Percentiles rank a stretch among this genome's conserved stretches.
Conservation (phyloP, 2,329 filamentous ascomycete genomes). For the Mycogone perniciosa region DNA sequence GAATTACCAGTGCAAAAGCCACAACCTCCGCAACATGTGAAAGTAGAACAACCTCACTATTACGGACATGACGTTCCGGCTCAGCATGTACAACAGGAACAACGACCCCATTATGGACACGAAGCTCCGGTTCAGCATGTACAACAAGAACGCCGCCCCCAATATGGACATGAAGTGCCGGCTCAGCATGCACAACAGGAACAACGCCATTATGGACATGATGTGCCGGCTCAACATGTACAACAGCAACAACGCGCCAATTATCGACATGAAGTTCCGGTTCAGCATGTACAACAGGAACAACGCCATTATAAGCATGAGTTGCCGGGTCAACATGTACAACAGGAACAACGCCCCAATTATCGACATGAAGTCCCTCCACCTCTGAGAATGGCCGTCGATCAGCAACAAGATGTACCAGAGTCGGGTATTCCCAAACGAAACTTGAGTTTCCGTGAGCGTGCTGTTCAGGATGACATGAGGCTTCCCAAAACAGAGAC, state of each 20-base stretch:
- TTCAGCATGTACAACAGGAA: not conserved
- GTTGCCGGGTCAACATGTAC: constrained; percentile 10
- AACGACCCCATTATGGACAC: not conserved
- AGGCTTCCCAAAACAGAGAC: constrained; percentile 26
- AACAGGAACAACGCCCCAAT: constrained; percentile 1
- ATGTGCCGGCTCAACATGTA: constrained; percentile 15
- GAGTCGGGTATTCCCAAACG: constrained; percentile 40
- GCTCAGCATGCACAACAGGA: not conserved
- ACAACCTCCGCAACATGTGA: constrained; percentile 19
- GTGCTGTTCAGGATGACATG: constrained; percentile 41
- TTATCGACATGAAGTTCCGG: constrained; percentile 12
- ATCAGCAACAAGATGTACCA: constrained; percentile 17
- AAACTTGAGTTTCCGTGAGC: constrained; percentile 56
- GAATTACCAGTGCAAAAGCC: constrained; percentile 13
- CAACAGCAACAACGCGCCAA: constrained; percentile 16
- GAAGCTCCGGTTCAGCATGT: constrained; percentile 12
- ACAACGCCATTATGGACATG: not conserved
- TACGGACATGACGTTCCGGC: constrained; percentile 11
- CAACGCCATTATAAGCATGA: constrained; percentile 1
- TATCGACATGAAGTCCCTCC: constrained; percentile 3
- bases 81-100: not conserved
- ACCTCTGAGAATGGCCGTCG: not conserved
- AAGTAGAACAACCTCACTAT: constrained; percentile 16
- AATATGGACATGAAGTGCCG: constrained; percentile 1
- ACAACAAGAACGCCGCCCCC: constrained; percentile 2